Evolutionary conservation across 768 basidiomycete species (phyloP).

Genomic region (Serendipita vermifera): DNA sequence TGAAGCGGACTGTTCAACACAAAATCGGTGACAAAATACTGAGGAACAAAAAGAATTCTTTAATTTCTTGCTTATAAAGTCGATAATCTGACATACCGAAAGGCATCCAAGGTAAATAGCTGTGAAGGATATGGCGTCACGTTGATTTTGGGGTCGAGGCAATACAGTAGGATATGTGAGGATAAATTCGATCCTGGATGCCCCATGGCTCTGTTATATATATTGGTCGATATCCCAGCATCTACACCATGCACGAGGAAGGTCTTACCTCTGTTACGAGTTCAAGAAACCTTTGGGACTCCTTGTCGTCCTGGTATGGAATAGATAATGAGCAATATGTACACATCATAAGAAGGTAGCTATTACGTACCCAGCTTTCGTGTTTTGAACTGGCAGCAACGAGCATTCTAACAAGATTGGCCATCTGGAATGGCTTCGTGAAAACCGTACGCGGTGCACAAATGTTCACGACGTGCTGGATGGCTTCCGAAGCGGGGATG

Average conservation of each 20-base stretch:
- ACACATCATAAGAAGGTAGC: too few species aligned
- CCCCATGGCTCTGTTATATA: slow-evolving; percentile 32
- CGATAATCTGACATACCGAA: slow-evolving; percentile 34
- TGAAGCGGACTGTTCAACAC: slow-evolving; percentile 44
- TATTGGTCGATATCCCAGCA: too few species aligned
- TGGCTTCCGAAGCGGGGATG: not conserved
- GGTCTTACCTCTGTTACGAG: slow-evolving; percentile 28
- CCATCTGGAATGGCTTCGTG: slow-evolving; percentile 28
- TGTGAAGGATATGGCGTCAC: slow-evolving; percentile 41
- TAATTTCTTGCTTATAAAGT: too few species aligned
- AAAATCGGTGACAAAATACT: slow-evolving; percentile 50
- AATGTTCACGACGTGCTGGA: not conserved
- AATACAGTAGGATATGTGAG: slow-evolving; percentile 35
- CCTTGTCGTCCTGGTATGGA: slow-evolving; percentile 38
- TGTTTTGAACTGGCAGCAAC: slow-evolving; percentile 14
- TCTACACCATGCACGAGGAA: not conserved
- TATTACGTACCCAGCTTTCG: slow-evolving; percentile 16
- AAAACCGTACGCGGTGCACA: slow-evolving; percentile 21
- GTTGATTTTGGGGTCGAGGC: slow-evolving; percentile 25
- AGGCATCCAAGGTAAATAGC: slow-evolving; percentile 41
- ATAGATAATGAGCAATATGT: too few species aligned
- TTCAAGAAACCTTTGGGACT: slow-evolving; percentile 28
- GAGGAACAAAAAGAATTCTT: too few species aligned
- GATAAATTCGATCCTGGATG: slow-evolving; percentile 38
- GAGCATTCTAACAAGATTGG: slow-evolving; percentile 28